phyloP scores from a whole-genome alignment of 805 yeast genomes.

The Lipomyces yamanashiensis region DNA sequence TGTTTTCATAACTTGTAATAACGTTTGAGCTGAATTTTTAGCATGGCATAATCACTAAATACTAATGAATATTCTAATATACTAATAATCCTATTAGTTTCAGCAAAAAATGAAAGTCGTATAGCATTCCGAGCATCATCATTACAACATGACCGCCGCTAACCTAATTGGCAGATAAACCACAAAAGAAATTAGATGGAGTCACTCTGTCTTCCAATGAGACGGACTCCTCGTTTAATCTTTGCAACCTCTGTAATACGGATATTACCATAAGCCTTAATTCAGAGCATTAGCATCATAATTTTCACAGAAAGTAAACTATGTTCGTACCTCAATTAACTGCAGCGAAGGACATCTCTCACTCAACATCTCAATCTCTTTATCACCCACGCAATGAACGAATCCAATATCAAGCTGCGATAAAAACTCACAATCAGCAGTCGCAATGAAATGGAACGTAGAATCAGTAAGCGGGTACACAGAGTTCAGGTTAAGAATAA shows the following conservation, averaged over 20 bases:
- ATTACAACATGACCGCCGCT: too few relatives aligned
- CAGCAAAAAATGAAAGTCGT: too few relatives aligned
- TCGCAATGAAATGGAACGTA: slow-evolving; percentile 38
- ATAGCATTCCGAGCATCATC: too few relatives aligned
- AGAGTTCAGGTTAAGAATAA: slow-evolving; percentile 75
- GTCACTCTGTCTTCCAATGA: slow-evolving; percentile 78
- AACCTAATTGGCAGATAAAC: too few relatives aligned
- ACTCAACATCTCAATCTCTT: slow-evolving; percentile 60
- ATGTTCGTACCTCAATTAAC: slow-evolving; percentile 69
- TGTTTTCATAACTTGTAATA: neutral
- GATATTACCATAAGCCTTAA: slow-evolving; percentile 50
- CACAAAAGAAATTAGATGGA: slow-evolving; percentile 11
- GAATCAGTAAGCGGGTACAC: slow-evolving; percentile 59
- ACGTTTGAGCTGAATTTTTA: neutral
- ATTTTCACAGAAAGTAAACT: slow-evolving; percentile 29
- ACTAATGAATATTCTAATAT: too few relatives aligned
- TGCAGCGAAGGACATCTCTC: slow-evolving; percentile 64
- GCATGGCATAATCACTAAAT: neutral
- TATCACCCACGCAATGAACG: slow-evolving; percentile 75
- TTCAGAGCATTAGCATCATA: neutral
- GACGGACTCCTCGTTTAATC: slow-evolving; percentile 58
- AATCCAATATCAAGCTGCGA: slow-evolving; percentile 79
- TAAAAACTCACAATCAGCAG: slow-evolving; percentile 57
- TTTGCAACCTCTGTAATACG: slow-evolving; percentile 62
- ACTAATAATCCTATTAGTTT: too few relatives aligned